Base-by-base conservation (phyloP, 176 grass and related monocot genomes). In the Carex parvula region DNA sequence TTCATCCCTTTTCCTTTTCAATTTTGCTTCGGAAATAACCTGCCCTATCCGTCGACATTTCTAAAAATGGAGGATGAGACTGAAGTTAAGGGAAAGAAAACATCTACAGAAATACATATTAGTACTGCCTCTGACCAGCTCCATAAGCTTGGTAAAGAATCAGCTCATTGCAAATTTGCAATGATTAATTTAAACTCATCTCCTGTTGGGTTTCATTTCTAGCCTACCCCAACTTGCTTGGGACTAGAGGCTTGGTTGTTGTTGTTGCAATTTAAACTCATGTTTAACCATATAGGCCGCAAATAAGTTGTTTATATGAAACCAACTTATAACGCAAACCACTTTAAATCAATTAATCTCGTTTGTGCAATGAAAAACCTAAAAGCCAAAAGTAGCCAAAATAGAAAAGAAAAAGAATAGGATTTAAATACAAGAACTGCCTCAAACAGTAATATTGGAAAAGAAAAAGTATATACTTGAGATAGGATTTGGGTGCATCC, bases 1-100 rank as follows among this genome's bases (percentile, higher is more conserved):
- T 82, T 82, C 80, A 66, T 52, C 61, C 39, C 59, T 66, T 64
- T 82, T 82, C 22, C 80, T 82, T 66, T 61, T 81, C 32, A 81
- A 35, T 41, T 81, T 57, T 63, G 14, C 12, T 20, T 29, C 21
- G 42, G 33, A 22, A 44, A 3, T 55, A 22, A 11, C 46, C 72
- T 55, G 59, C 14, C 29, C 15, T 5, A 61, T 33, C 18, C 0
- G 3, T 81, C 62, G 54, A 80, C 24, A 41, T 63, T 61, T 63
- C n/a, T 42, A 42, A 37, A 29, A 20, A 60, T 42, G 7, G 16
- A 39, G 32, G 21, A 80, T 20, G 30, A 54, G 26, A 21, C 24
- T 60, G 15, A 81, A 57, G 9, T 55, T 13, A 30, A 60, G 6
- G 21, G 26, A 60, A 1, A 33, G 48, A 80, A 60, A 46, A 58